Evolutionary conservation across 73 alveolate genomes (phyloP).

Genomic region (Tetrahymena malaccensis): DNA sequence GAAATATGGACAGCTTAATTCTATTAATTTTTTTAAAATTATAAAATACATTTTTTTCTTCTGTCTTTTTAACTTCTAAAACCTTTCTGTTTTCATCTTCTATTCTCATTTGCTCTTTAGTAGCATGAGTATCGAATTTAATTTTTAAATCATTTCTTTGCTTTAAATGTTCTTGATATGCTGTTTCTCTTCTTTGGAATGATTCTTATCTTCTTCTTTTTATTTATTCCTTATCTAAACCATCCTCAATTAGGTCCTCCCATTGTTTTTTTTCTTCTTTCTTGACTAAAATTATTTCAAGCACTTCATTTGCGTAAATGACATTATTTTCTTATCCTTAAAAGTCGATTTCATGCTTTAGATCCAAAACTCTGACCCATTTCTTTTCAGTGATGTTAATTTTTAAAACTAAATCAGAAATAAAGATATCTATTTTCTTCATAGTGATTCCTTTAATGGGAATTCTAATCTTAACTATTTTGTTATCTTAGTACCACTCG

Average conservation of each 20-base stretch:
- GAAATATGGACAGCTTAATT: neutral
- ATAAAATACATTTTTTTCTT: constrained; percentile 13
- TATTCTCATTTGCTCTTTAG: constrained; percentile 23
- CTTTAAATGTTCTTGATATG: neutral
- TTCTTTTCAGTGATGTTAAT: constrained; percentile 26
- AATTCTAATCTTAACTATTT: constrained; percentile 10
- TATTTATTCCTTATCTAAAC: constrained; percentile 6
- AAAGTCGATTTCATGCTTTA: neutral
- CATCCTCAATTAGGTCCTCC: constrained; percentile 1
- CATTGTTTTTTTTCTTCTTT: neutral
- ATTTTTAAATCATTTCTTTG: constrained; percentile 11
- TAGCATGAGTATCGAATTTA: constrained; percentile 27
- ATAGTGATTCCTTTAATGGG: constrained; percentile 5
- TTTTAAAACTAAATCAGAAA: constrained; percentile 25
- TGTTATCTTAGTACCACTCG: constrained; percentile 36
- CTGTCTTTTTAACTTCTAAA: neutral
- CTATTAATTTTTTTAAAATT: neutral
- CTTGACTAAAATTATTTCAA: constrained; percentile 6
- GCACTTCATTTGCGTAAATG: constrained; percentile 1
- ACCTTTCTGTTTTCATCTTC: constrained; percentile 25
- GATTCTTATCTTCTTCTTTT: constrained; percentile 27
- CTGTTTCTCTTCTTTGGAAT: constrained; percentile 25
- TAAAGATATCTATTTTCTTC: constrained; percentile 2
- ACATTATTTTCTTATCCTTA: constrained; percentile 1
- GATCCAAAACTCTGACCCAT: constrained; percentile 24